Base-by-base conservation (phyloP, 2,329 filamentous ascomycete genomes). In the Penicillium sp. region DNA sequence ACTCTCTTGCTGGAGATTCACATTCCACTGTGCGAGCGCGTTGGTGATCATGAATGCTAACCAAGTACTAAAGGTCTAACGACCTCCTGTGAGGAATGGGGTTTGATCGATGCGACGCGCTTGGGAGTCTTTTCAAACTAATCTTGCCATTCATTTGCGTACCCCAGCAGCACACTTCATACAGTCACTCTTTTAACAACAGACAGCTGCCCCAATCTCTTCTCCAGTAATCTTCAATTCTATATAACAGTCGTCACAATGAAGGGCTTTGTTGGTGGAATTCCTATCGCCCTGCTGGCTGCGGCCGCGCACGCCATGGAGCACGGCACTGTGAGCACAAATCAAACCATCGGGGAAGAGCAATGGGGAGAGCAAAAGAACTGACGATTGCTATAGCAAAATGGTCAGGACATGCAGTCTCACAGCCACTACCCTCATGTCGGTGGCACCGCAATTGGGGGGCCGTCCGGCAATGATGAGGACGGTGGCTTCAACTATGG, bases 251-350 rank as follows among this genome's bases (percentile, higher is more conserved):
- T 43, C 43, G 47, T 36, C 62, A 69, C 54, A 14, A 77, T 77
- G 74, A 77, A 76, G 69, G 70, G 69, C 47, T 67, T 76, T 47
- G 65, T 70, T 33, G 69, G 65, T 46, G 73, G 73, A 52, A 71
- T 77, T 46, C 72, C 74, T 5, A 60, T 77, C 18, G 74, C 74
- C 49, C 61, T 76, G 18, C 60, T 76, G 54, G 74, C 69, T 50
- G 69, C 70, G 14, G 68, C 71, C 46, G 71, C 68, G 13, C 68
- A 69, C 55, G 62, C 60, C 11, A 64, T 66, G 56, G 64, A 65
- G 47, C 58, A 39, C 10, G 40, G 47, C 53, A 22, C 40, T 18
- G 66, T 67, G 46, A 51, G 65, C 62, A 2, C 2, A 14, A 22
- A 0, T n/a, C 18, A 6, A 19, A 27, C 1, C 16, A 41, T 27